A percentile compares a stretch with the other conserved stretches of the same genome.
These are phyloP conservation scores for Paecilomyces sp. DNA, from an alignment of 2,329 filamentous ascomycete genomes.

Conservation along the genomic window DNA sequence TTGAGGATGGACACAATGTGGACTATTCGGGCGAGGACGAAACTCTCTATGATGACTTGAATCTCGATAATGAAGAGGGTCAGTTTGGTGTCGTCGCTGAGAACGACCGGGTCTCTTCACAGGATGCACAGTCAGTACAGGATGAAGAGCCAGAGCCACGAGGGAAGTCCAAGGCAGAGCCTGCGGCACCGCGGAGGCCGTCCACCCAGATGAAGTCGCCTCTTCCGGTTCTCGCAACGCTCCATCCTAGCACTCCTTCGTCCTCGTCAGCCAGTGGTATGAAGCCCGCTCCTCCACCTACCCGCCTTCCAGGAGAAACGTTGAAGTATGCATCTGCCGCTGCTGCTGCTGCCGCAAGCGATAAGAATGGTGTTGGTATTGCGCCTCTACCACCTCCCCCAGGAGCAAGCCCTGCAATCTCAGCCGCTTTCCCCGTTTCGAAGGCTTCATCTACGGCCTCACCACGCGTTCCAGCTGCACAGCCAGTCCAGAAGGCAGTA, in stretches of 20 bases:
- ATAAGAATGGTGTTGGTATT: constrained; percentile 84
- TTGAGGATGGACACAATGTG: constrained; percentile 77
- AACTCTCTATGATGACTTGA: constrained; percentile 87
- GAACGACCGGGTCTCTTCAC: constrained; percentile 83
- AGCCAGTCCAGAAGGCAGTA: constrained; percentile 38
- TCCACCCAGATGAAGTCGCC: constrained; percentile 91
- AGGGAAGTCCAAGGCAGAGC: constrained; percentile 52
- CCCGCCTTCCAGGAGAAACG: constrained; percentile 77
- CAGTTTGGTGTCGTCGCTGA: constrained; percentile 74
- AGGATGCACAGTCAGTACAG: constrained; percentile 86
- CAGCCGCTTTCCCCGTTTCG: constrained; percentile 42
- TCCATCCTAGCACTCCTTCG: constrained; percentile 56
- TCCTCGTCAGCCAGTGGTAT: constrained; percentile 56
- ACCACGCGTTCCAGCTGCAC: constrained; percentile 43
- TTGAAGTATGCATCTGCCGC: constrained; percentile 96
- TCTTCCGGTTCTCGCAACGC: constrained; percentile 80
- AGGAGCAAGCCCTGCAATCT: constrained; percentile 48
- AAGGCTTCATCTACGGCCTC: constrained; percentile 54
- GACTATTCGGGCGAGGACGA: constrained; percentile 89
- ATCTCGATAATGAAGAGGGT: constrained; percentile 86
- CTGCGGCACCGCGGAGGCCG: constrained; percentile 58
- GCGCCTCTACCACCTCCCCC: constrained; percentile 88
- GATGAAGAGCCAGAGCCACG: constrained; percentile 69
- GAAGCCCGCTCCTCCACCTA: constrained; percentile 87
- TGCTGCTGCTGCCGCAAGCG: constrained; percentile 82